These are phyloP conservation scores for Ogataea ramenticola DNA, from an alignment of 805 yeast genomes.

Conservation along the genomic window DNA sequence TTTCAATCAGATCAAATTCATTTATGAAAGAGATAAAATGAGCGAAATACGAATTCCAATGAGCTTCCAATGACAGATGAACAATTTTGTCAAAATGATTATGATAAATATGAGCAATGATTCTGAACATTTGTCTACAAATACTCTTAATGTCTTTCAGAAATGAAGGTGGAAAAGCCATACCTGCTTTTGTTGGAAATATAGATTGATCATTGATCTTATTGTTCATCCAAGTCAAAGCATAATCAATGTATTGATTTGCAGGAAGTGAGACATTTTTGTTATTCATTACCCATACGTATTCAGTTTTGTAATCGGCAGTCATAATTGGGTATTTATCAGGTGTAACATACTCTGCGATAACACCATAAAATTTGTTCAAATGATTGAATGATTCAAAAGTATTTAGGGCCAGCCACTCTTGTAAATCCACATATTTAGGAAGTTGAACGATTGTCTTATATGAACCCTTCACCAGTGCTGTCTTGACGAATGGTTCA, in stretches of 20 bases:
- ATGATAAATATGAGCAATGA: slow-evolving; percentile 91
- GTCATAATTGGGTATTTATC: slow-evolving; percentile 89
- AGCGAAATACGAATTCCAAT: slow-evolving; percentile 96
- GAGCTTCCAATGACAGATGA: slow-evolving; percentile 91
- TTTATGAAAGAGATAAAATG: slow-evolving; percentile 84
- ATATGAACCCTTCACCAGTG: slow-evolving; percentile 93
- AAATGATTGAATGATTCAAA: slow-evolving; percentile 84
- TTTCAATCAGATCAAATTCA: slow-evolving; percentile 76
- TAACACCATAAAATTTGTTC: slow-evolving; percentile 84
- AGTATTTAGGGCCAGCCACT: slow-evolving; percentile 91
- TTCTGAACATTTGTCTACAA: slow-evolving; percentile 85
- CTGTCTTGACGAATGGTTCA: slow-evolving; percentile 91
- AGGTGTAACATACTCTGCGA: slow-evolving; percentile 85
- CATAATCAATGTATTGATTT: slow-evolving; percentile 84
- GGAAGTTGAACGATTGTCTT: slow-evolving; percentile 94
- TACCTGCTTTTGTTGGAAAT: slow-evolving; percentile 88
- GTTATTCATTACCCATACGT: slow-evolving; percentile 72
- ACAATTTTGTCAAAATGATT: slow-evolving; percentile 90
- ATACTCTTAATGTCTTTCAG: slow-evolving; percentile 79
- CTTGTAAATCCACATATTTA: slow-evolving; percentile 87
- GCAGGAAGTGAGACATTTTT: slow-evolving; percentile 88
- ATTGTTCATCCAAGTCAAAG: slow-evolving; percentile 80
- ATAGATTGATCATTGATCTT: slow-evolving; percentile 83
- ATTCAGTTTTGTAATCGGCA: slow-evolving; percentile 90
- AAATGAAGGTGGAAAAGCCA: slow-evolving; percentile 84